These are phyloP conservation scores for Abrus pulchellus DNA, from an alignment of 306 rosid species.

Conservation along the genomic window DNA sequence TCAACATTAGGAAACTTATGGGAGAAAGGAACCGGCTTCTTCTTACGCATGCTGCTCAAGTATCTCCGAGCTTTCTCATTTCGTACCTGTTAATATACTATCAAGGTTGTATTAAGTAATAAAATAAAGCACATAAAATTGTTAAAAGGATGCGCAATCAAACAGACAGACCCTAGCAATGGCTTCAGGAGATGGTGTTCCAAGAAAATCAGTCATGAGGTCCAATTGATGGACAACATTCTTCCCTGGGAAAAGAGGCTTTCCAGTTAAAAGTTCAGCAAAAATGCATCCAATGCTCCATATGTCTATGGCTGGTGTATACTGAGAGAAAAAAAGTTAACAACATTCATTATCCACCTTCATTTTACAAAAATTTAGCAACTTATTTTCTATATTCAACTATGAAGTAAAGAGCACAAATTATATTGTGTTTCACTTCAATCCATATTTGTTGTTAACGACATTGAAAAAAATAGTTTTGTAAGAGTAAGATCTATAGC, in stretches of 20 bases:
- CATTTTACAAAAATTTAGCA: conserved; percentile 12
- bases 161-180: conserved; percentile 76
- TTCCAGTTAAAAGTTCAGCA: conserved; percentile 89
- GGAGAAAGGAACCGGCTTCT: conserved; percentile 79
- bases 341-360: conserved; percentile 1
- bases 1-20: conserved; percentile 90
- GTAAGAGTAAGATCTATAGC: conserved; percentile 6
- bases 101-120: conserved; percentile 12
- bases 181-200: conserved; percentile 84
- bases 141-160: conserved; percentile 17
- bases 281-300: conserved; percentile 98
- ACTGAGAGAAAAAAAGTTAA: conserved; percentile 53
- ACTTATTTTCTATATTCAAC: background rate
- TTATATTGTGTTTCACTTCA: background rate
- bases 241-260: conserved; percentile 92
- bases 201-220: conserved; percentile 69
- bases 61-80: conserved; percentile 94
- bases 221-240: conserved; percentile 74
- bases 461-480: conserved; percentile 4
- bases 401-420: background rate
- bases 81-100: conserved; percentile 61
- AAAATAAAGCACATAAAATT: background rate
- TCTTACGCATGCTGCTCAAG: conserved; percentile 88
- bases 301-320: conserved; percentile 91
- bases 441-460: background rate